Evolutionary conservation across 1,284 basidiomycete species (phyloP).

Genomic region (Ganoderma resinaceum): DNA sequence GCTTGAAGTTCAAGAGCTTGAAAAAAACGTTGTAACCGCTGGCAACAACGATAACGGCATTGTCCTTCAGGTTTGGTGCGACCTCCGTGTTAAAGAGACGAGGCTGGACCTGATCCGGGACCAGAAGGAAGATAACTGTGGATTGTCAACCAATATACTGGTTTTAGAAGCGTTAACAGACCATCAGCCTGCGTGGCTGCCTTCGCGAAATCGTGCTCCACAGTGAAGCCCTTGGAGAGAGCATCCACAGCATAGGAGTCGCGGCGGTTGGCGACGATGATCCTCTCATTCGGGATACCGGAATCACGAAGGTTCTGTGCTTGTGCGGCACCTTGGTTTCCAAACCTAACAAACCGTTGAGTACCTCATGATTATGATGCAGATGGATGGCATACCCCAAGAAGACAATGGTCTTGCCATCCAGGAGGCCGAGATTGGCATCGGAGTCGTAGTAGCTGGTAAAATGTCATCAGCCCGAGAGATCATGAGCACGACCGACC

Average conservation of each 20-base stretch:
- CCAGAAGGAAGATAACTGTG: constrained; percentile 63
- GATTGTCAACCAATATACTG: not conserved
- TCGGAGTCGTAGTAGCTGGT: constrained; percentile 67
- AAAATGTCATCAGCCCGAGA: constrained; percentile 15
- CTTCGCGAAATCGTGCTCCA: constrained; percentile 63
- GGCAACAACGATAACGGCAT: constrained; percentile 61
- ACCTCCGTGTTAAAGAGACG: constrained; percentile 64
- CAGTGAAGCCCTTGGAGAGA: constrained; percentile 60
- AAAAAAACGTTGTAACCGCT: constrained; percentile 73
- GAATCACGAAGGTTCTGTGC: constrained; percentile 72
- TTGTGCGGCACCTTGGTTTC: constrained; percentile 72
- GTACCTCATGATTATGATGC: not conserved
- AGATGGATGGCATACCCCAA: constrained; percentile 51
- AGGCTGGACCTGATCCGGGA: constrained; percentile 71
- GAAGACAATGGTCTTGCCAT: constrained; percentile 64
- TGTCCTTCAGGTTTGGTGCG: constrained; percentile 56
- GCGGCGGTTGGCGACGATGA: constrained; percentile 63
- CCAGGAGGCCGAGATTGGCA: constrained; percentile 56
- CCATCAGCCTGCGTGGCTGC: constrained; percentile 64
- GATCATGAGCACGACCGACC: not conserved
- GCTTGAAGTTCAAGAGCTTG: constrained; percentile 61
- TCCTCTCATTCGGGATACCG: constrained; percentile 66
- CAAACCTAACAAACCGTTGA: constrained; percentile 50
- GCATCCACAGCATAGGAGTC: constrained; percentile 67
- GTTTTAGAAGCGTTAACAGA: constrained; percentile 33